Base-by-base conservation (phyloP, 371 early-diverging fungal species). In the Mucor saturninus region DNA sequence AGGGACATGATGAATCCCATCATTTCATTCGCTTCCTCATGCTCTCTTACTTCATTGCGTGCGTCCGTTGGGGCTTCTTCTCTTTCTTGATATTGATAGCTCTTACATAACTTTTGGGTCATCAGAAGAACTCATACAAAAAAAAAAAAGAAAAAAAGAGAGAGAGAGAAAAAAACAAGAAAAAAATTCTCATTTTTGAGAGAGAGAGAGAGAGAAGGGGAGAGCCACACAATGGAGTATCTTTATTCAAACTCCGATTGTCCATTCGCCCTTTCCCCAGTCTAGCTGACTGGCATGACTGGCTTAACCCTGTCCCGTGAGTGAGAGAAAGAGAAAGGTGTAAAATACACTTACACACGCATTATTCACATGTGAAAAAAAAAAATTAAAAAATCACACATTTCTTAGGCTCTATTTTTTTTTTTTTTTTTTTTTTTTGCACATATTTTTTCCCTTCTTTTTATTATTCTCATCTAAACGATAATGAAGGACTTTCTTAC, bases 401-500 rank as follows among this genome's bases (percentile, higher is more conserved):
- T 42, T 35, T 35, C 35, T 35, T 35, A 35, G 35, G 35, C 35
- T 11, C n/a, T 1, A 10, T 42, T 42, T 42, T 42, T 42, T 11
- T 42, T 11, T 42, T 42, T 42, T 42, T 42, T 42, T 42, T 42
- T 42, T 42, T 42, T 42, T 11, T 11, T 42, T 38, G 11, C 39
- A 11, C 11, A 38, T 38, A 38, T 54, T 43, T 32, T 37, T 9
- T 15, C 35, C 2, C 31, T 28, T 60, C 1, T 52, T 15, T 40
- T 37, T 35, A 10, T 28, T 11, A 14, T 35, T 32, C 29, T 46
- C 46, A 43, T 31, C 46, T 28, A 32, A 35, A 46, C 32, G 30
- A 57, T 8, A 4, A 59, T 29, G 14, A 83, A 79, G 84, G 75
- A 86, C n/a, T 64, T 68, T 31, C 68, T 85, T 29, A 73, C 77